A percentile compares a stretch with the other conserved stretches of the same genome.
Evolutionary conservation across 176 grass and related monocot genomes (phyloP).

Genomic region (sorghum (Sorghum bicolor)): Sorghum_bicolor_NCBIv3 NC_012872.2:46836001-46836500

Average conservation of each 20-base stretch:
- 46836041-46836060: neutral
- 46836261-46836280: neutral
- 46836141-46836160: neutral
- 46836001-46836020: neutral
- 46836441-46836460: slow-evolving; percentile 65
- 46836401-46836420: slow-evolving; percentile 95
- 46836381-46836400: slow-evolving; percentile 98
- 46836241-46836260: neutral
- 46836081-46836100: neutral
- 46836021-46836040: neutral
- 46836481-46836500: slow-evolving; percentile 1
- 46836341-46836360: neutral
- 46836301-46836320: neutral
- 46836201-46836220: neutral
- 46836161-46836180: neutral
- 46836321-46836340: neutral
- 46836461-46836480: slow-evolving; percentile 12
- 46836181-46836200: neutral
- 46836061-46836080: neutral
- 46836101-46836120: neutral
- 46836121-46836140: neutral
- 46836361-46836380: neutral
- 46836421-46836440: slow-evolving; percentile 91
- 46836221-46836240: neutral
- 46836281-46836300: neutral